These are phyloP conservation scores for Dicorynia guianensis DNA, from an alignment of 306 rosid species.

Conservation along the genomic window DNA sequence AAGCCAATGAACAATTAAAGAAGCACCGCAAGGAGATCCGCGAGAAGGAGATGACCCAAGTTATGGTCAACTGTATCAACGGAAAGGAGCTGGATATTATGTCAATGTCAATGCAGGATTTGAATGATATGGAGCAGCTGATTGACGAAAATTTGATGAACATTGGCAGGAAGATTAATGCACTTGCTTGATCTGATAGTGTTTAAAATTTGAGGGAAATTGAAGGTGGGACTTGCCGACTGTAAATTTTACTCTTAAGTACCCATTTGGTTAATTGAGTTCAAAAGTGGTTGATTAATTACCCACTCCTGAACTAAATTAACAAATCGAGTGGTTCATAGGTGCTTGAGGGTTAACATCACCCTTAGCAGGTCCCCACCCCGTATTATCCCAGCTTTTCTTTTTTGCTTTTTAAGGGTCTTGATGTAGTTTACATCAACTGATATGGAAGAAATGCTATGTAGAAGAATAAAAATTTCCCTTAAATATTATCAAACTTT, in stretches of 20 bases:
- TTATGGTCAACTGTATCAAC: neutral
- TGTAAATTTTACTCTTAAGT: no score
- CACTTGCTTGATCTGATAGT: neutral
- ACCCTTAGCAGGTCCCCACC: no score
- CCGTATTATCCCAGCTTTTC: no score
- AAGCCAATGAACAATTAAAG: constrained; percentile 29
- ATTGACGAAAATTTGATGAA: neutral
- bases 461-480: neutral
- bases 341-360: no score
- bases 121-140: neutral
- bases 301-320: no score
- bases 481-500: neutral
- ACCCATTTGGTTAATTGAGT: no score
- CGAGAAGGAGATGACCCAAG: neutral
- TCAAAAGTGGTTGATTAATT: no score
- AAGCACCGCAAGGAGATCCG: constrained; percentile 26
- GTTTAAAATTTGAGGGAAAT: neutral
- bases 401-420: no score
- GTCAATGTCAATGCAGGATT: neutral
- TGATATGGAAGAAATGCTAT: neutral
- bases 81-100: neutral
- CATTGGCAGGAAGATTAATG: neutral
- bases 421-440: neutral
- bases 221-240: no score
- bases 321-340: no score